phyloP scores from a whole-genome alignment of 164 flowering plant species.

The Vitis amurensis region DNA sequence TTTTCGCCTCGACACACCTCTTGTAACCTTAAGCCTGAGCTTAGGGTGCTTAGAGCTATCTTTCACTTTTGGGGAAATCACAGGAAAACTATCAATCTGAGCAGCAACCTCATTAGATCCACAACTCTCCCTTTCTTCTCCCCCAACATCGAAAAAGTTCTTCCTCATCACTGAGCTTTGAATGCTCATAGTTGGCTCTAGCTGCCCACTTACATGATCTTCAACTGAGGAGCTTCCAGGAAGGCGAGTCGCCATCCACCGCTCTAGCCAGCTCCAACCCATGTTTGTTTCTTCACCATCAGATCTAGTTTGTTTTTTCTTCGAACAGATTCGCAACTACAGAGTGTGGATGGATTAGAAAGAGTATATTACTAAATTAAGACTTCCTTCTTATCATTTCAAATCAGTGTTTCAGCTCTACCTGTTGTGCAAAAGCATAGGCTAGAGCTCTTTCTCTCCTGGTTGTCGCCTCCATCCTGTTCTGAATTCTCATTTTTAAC shows the following conservation, averaged over 20 bases:
- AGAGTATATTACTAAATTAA: not conserved
- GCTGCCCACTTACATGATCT: slow-evolving; percentile 27
- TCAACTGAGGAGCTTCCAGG: slow-evolving; percentile 43
- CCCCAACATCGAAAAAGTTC: slow-evolving; percentile 33
- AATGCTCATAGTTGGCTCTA: slow-evolving; percentile 21
- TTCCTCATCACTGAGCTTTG: slow-evolving; percentile 17
- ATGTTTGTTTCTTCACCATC: slow-evolving; percentile 38
- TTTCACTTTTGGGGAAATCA: slow-evolving; percentile 6
- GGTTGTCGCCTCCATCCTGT: slow-evolving; percentile 74
- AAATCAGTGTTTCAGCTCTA: slow-evolving; percentile 19
- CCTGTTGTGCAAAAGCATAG: slow-evolving; percentile 92
- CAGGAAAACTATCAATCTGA: slow-evolving; percentile 23
- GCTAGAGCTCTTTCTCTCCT: slow-evolving; percentile 90
- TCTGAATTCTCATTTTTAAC: slow-evolving; percentile 65
- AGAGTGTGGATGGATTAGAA: not conserved
- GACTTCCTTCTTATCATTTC: not conserved
- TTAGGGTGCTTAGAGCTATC: slow-evolving; percentile 17
- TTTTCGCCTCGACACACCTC: slow-evolving; percentile 50
- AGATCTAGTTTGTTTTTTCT: slow-evolving; percentile 41
- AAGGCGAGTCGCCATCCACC: slow-evolving; percentile 90
- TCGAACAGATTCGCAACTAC: slow-evolving; percentile 72
- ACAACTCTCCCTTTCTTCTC: slow-evolving; percentile 78
- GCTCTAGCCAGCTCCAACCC: slow-evolving; percentile 88
- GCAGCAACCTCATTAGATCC: slow-evolving; percentile 78
- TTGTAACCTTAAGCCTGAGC: slow-evolving; percentile 36